Evolutionary conservation across 495 filamentous ascomycete species (phyloP), one percentile per base, ranked within the genome.

Genomic region (Geoglossum glabrum): DNA sequence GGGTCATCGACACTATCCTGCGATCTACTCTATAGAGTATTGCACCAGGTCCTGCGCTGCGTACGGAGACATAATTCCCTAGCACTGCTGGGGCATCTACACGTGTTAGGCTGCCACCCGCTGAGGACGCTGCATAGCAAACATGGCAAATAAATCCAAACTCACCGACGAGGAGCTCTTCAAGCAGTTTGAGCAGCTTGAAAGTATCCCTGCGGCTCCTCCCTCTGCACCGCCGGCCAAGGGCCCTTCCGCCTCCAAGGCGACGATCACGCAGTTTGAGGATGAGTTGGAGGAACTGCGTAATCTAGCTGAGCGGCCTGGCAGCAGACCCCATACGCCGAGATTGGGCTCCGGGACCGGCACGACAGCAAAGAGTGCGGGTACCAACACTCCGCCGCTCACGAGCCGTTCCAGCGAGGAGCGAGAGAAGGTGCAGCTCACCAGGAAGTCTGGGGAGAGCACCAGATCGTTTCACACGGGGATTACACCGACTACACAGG

Each of bases 251-350:
- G 62, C 71, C 45, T 63, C 74, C 49, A 79, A 76, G 61, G 56
- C 76, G 33, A 67, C 70, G 49, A 66, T 69, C 49, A 73, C 76
- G 61, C 71, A 80, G 59, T 65, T 70, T 31, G 73, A 73, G 33
- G 70, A 79, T 55, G 88, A 95, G 63, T 75, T 86, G 56, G 86
- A 87, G 50, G 89, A 96, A 60, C 79, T 98, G 58, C 86, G 86
- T 64, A 81, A 82, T 59, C 80, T 93, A 55, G 80, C 82, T 58
- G 78, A 84, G 63, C 77, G 82, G 33, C 75, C 79, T 3, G 66
- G 73, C 56, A 84, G 81, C 56, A 80, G 90, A 36, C 84, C 90
- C 4, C 82, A 86, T 60, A 98, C 92, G 0, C 92, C 92, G 36
- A 80, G 86, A 45, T 67, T 85, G 54, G 83, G 81, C 36, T 77